phyloP scores from a whole-genome alignment of 805 yeast genomes.

The Blastobotrys muscicola region DNA sequence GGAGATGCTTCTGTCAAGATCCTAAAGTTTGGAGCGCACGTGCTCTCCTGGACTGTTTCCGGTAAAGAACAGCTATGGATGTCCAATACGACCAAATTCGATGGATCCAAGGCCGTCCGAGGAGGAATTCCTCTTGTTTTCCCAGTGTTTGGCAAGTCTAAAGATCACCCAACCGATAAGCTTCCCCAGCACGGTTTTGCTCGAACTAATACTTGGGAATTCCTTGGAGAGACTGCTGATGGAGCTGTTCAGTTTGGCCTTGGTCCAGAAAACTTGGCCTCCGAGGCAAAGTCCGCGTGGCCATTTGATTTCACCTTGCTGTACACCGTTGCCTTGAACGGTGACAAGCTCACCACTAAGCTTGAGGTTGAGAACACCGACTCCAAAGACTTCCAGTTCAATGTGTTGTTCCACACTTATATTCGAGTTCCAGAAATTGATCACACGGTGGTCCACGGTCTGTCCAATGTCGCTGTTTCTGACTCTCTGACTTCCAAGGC shows the following conservation, averaged over 20 bases:
- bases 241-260: slow-evolving; percentile 79
- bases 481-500: slow-evolving; percentile 65
- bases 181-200: slow-evolving; percentile 98
- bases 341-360: slow-evolving; percentile 50
- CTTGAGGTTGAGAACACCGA: slow-evolving; percentile 74
- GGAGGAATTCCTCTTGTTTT: slow-evolving; percentile 97
- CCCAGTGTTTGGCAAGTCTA: slow-evolving; percentile 71
- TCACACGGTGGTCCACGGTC: slow-evolving; percentile 66
- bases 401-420: slow-evolving; percentile 93
- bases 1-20: slow-evolving; percentile 54
- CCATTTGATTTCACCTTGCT: slow-evolving; percentile 69
- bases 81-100: slow-evolving; percentile 54
- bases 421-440: slow-evolving; percentile 65
- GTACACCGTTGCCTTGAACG: slow-evolving; percentile 53
- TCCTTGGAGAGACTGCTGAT: slow-evolving; percentile 71
- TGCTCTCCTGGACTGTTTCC: slow-evolving; percentile 66
- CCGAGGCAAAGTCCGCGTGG: slow-evolving; percentile 52
- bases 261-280: slow-evolving; percentile 72
- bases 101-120: slow-evolving; percentile 89
- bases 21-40: slow-evolving; percentile 82
- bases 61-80: slow-evolving; percentile 79
- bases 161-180: slow-evolving; percentile 44
- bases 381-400: slow-evolving; percentile 57
- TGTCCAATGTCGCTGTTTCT: slow-evolving; percentile 59
- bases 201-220: slow-evolving; percentile 85